A percentile compares a stretch with the other conserved stretches of the same genome.
These are phyloP conservation scores for Lactarius psammicola DNA, from an alignment of 768 basidiomycete genomes.

Conservation along the genomic window DNA sequence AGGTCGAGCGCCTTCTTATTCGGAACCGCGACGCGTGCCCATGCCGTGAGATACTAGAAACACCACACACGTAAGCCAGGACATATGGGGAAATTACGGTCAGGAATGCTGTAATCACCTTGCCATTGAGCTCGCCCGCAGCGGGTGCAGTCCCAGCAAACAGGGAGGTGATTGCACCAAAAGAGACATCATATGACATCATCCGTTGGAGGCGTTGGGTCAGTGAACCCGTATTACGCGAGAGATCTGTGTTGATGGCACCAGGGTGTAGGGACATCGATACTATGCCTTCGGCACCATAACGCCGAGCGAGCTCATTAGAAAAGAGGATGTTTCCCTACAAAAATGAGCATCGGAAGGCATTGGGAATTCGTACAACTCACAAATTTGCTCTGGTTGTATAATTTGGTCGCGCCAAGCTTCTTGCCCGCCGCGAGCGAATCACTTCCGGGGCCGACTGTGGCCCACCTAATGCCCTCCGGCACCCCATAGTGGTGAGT, in stretches of 20 bases:
- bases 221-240: conserved; percentile 7
- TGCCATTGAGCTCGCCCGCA: conserved; percentile 19
- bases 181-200: conserved; percentile 12
- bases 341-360: background rate
- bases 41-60: conserved; percentile 32
- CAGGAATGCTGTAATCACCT: conserved; percentile 14
- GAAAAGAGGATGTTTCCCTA: conserved; percentile 48
- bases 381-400: conserved; percentile 27
- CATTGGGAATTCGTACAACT: background rate
- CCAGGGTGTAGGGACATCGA: conserved; percentile 43
- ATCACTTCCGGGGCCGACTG: conserved; percentile 10
- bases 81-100: background rate
- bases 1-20: background rate
- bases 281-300: conserved; percentile 45
- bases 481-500: conserved; percentile 32
- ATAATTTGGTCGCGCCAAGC: conserved; percentile 16
- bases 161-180: conserved; percentile 20
- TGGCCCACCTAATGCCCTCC: conserved; percentile 29
- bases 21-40: conserved; percentile 27
- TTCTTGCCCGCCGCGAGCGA: conserved; percentile 13
- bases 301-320: conserved; percentile 44
- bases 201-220: background rate
- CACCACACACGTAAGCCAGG: background rate
- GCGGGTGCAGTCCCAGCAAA: conserved; percentile 24
- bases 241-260: conserved; percentile 22